These are phyloP conservation scores for Chlamydomonas schloesseri DNA, from an alignment of 139 green algal species.

Conservation along the genomic window DNA sequence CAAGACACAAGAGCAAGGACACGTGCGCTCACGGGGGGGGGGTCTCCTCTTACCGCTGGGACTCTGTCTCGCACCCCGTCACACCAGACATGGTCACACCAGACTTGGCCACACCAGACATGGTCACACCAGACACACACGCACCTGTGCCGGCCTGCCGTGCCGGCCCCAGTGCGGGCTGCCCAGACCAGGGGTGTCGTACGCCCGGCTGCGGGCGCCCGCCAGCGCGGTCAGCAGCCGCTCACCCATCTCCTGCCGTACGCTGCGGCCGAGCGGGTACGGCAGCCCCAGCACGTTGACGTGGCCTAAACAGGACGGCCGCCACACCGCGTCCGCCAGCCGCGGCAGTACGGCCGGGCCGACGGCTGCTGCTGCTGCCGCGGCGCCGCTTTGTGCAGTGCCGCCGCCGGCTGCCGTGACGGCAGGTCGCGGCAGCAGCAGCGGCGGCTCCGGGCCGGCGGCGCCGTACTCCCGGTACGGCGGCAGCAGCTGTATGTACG, in stretches of 20 bases:
- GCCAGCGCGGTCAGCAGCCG: neutral
- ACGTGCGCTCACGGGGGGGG: too few species aligned
- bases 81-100: too few species aligned
- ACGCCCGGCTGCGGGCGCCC: neutral
- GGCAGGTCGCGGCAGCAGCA: neutral
- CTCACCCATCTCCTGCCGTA: neutral
- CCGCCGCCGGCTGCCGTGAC: neutral
- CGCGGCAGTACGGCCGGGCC: neutral
- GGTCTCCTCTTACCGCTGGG: too few species aligned
- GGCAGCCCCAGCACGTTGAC: conserved; percentile 14
- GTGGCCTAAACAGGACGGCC: neutral
- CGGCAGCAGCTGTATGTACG: neutral
- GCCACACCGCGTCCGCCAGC: conserved; percentile 5
- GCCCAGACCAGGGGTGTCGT: neutral
- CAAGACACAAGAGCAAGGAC: too few species aligned
- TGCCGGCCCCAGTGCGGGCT: neutral
- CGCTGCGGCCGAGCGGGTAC: neutral
- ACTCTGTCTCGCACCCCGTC: too few species aligned
- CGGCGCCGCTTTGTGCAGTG: too few species aligned
- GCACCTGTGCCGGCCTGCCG: neutral
- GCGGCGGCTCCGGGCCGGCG: neutral
- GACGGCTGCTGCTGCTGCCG: neutral
- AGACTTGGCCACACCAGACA: too few species aligned
- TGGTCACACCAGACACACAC: too few species aligned
- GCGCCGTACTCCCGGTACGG: neutral